Evolutionary conservation across 345 rosid genomes (phyloP), one percentile per base, ranked within the genome.

Genomic region (Eucalyptus erythrocorys): DNA sequence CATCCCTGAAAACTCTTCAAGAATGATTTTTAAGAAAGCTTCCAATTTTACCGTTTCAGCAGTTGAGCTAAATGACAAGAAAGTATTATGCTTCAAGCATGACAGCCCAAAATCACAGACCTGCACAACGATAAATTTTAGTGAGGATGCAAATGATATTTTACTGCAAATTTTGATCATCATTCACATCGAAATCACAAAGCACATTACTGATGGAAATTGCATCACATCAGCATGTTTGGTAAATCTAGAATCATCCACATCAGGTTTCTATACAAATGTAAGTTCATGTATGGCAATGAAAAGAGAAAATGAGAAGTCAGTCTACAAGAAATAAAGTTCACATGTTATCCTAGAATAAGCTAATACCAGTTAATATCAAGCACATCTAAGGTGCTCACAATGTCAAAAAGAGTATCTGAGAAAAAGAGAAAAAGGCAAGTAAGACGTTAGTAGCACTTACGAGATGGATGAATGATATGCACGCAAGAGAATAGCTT

Each of bases 41-140:
- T n/a, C 21, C 76, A n/a, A n/a, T 14, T 66, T 66, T 90, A 98
- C 99, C 86, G 99, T 97, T 94, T 99, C 99, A 30, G 98, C 99
- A 80, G 98, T 96, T 91, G 99, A 98, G 93, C 96, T 98, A 87
- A 99, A 98, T 55, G 99, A 98, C 89, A 98, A 90, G 88, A 96
- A 98, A 24, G 99, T 98, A 90, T 96, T 97, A 88, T 98, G 99
- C 92, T 98, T 98, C 90, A 98, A 93, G 91, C 99, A 97, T 50
- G 99, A 98, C 92, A 98, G 89, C 88, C 99, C 99, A 93, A 98
- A 98, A 94, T 98, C 99, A 90, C 94, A 79, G 8, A 98, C 99
- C 98, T 98, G 94, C 93, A 93, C 42, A 42, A n/a, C 5, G 6
- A 37, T 66, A 32, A 5, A 66, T 19, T 66, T 66, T 66, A 66